Evolutionary conservation across 2,329 filamentous ascomycete genomes (phyloP).

Genomic region (Pseudopithomyces maydicus): DNA sequence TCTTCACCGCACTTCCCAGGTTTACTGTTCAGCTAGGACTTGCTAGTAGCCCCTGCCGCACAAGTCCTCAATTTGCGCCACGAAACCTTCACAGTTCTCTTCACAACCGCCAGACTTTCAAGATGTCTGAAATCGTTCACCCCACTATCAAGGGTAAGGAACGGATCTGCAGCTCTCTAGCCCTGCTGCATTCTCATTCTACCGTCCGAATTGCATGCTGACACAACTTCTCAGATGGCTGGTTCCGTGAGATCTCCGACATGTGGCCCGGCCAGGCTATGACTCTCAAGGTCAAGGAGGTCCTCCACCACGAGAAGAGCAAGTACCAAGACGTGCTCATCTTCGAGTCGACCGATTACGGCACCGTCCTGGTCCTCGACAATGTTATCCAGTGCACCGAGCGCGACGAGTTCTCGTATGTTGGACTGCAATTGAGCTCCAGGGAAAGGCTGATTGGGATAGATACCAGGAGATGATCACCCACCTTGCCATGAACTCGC

Average conservation of each 20-base stretch:
- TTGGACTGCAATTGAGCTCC: constrained; percentile 11
- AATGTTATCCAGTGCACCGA: constrained; percentile 99
- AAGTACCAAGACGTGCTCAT: constrained; percentile 98
- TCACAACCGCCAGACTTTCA: constrained; percentile 31
- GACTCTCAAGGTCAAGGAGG: constrained; percentile 88
- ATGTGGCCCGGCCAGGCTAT: constrained; percentile 99
- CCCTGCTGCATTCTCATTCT: background rate
- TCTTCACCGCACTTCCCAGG: constrained; percentile 28
- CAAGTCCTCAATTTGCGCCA: background rate
- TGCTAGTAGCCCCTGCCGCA: background rate
- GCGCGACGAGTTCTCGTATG: constrained; percentile 92
- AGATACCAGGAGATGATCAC: constrained; percentile 99
- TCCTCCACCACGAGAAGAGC: constrained; percentile 98
- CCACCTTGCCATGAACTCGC: constrained; percentile 96
- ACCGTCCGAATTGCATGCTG: constrained; percentile 1
- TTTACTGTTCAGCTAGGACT: constrained; percentile 27
- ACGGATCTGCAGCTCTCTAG: background rate
- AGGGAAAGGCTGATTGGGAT: constrained; percentile 20
- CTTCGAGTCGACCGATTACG: constrained; percentile 97
- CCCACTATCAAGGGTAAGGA: constrained; percentile 73
- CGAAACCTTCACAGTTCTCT: background rate
- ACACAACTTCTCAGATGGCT: constrained; percentile 74
- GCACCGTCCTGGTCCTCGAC: constrained; percentile 94
- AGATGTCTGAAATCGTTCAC: constrained; percentile 72
- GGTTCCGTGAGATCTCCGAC: constrained; percentile 98